phyloP scores from a whole-genome alignment of 768 basidiomycete genomes.

The Rhizopogon vulgaris region DNA sequence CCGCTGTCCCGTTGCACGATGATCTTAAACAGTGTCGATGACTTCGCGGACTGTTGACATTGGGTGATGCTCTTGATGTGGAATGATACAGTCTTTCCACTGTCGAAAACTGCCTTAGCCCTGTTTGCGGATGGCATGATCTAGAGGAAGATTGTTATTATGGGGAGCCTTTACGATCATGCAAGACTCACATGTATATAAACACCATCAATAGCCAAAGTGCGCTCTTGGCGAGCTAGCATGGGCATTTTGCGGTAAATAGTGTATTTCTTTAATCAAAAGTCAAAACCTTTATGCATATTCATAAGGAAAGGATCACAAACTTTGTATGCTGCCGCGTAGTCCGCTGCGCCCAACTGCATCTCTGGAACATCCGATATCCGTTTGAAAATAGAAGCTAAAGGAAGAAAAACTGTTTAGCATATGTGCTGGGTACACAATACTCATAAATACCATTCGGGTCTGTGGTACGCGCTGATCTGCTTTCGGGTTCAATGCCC shows the following conservation, averaged over 20 bases:
- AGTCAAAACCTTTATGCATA: not conserved
- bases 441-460: slow-evolving; percentile 62
- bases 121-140: slow-evolving; percentile 85
- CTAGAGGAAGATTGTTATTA: slow-evolving; percentile 31
- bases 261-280: slow-evolving; percentile 62
- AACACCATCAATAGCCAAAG: slow-evolving; percentile 90
- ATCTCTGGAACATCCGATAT: slow-evolving; percentile 62
- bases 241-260: slow-evolving; percentile 95
- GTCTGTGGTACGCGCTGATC: slow-evolving; percentile 72
- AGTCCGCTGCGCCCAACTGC: slow-evolving; percentile 62
- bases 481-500: slow-evolving; percentile 62
- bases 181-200: slow-evolving; percentile 70
- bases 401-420: not conserved
- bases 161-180: not conserved
- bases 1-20: slow-evolving; percentile 68
- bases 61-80: slow-evolving; percentile 83
- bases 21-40: slow-evolving; percentile 81
- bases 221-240: slow-evolving; percentile 86
- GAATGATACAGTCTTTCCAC: slow-evolving; percentile 86
- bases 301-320: slow-evolving; percentile 1
- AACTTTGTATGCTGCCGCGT: slow-evolving; percentile 83
- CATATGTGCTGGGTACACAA: not conserved
- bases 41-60: slow-evolving; percentile 79
- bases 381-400: slow-evolving; percentile 92
- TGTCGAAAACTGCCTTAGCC: slow-evolving; percentile 78